Conservation (phyloP, 2,329 filamentous ascomycete genomes). For the Amauroascus verrucosus region DNA sequence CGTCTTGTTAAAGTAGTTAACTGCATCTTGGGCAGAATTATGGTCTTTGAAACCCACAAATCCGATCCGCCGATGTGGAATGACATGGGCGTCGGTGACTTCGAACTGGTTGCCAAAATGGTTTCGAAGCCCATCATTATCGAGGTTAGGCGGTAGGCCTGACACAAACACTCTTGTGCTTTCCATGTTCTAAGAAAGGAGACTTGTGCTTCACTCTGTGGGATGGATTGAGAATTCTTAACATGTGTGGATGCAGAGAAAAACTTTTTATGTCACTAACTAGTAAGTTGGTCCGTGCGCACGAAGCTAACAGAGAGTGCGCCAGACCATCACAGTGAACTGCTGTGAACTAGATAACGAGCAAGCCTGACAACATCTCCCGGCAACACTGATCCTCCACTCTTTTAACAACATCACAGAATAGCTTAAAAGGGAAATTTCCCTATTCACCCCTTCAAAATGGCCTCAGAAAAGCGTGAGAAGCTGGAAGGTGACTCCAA, state of each 20-base stretch:
- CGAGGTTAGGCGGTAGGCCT: constrained; percentile 73
- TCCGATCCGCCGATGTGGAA: constrained; percentile 80
- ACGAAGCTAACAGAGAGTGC: neutral
- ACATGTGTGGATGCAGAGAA: neutral
- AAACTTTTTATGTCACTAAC: constrained; percentile 8
- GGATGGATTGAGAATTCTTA: neutral
- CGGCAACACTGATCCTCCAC: neutral
- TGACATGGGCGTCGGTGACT: constrained; percentile 86
- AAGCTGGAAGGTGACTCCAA: constrained; percentile 59
- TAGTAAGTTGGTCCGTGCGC: constrained; percentile 23
- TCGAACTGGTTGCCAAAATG: constrained; percentile 72
- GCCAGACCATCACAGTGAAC: neutral
- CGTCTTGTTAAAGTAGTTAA: constrained; percentile 90
- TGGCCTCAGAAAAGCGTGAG: constrained; percentile 50
- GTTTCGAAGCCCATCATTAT: constrained; percentile 73
- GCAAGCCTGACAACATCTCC: neutral
- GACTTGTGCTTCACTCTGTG: constrained; percentile 8
- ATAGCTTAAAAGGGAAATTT: neutral
- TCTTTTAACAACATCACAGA: constrained; percentile 2
- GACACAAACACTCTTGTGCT: constrained; percentile 65
- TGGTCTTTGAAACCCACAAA: constrained; percentile 87
- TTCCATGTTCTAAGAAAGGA: constrained; percentile 44
- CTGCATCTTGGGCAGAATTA: constrained; percentile 68
- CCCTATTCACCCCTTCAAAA: constrained; percentile 19
- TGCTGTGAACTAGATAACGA: neutral